Evolutionary conservation across 352 stramenopile species (phyloP), one percentile per base, ranked within the genome.

Genomic region (Phytophthora hybrid): DNA sequence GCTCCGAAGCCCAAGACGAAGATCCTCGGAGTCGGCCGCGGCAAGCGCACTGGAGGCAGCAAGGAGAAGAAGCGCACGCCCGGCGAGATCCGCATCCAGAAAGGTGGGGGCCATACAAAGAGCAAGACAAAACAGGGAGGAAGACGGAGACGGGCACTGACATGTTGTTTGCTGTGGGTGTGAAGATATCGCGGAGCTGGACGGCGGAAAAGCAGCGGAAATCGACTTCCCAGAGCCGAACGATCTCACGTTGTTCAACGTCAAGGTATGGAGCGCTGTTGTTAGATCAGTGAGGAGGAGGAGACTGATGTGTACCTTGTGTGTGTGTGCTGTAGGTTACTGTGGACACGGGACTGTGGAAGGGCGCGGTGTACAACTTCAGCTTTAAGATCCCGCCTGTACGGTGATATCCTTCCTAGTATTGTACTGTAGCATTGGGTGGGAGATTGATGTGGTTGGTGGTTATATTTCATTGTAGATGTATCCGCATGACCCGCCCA

Each of bases 81-180:
- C 6, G 97, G 97, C 74, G 97, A 99, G 84, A 99, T 99, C 82
- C 93, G 97, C 56, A 99, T 99, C 79, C 97, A 99, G 82, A 99
- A 99, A 95, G 97, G 96, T 99, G 54, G 4, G 34, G 7, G 21
- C 23, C 13, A 59, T 68, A 46, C 37, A 59, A 31, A 54, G 8
- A 69, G 31, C n/a, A 19, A 37, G n/a, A 46, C 39, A 46, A n/a
- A 31, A 10, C 19, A 59, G 8, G 34, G n/a, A 39, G 34, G n/a
- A 39, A 1, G 26, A 54, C 7, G 10, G 19, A 65, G 37, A 61
- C n/a, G n/a, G n/a, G n/a, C n/a, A n/a, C 47, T 47, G 37, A 58
- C 53, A 5, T 54, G 10, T 53, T 34, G 31, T 49, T 7, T 65
- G 26, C 49, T 29, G 1, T n/a, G 49, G 34, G 1, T 26, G 23